Evolutionary conservation across 2,329 filamentous ascomycete species (phyloP).

Genomic region (Phialophora verrucosa): DNA sequence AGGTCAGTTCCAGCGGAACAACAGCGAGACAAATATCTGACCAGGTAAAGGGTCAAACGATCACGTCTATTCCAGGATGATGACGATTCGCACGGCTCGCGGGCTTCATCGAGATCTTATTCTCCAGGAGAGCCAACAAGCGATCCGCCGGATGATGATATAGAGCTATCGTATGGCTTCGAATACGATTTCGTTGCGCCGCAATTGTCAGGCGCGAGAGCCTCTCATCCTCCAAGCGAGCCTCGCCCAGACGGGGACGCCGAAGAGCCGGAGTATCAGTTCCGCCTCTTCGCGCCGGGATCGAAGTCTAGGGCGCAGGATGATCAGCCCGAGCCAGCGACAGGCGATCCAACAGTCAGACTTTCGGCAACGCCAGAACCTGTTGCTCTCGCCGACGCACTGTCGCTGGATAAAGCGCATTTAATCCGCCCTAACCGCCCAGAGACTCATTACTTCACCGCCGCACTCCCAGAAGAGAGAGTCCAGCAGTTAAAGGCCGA

Average conservation of each 20-base stretch:
- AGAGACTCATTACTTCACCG: slow-evolving; percentile 35
- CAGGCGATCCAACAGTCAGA: slow-evolving; percentile 23
- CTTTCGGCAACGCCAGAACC: slow-evolving; percentile 31
- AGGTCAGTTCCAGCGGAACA: slow-evolving; percentile 19
- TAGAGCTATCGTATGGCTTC: slow-evolving; percentile 32
- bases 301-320: not conserved
- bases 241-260: slow-evolving; percentile 5
- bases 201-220: not conserved
- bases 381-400: slow-evolving; percentile 3
- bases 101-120: slow-evolving; percentile 15
- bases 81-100: slow-evolving; percentile 10
- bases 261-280: slow-evolving; percentile 33
- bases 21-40: not conserved
- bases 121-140: slow-evolving; percentile 1
- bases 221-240: not conserved
- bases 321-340: not conserved
- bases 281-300: slow-evolving; percentile 33
- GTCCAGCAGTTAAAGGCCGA: slow-evolving; percentile 16
- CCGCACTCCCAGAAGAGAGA: slow-evolving; percentile 20
- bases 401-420: slow-evolving; percentile 23
- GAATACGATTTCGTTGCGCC: slow-evolving; percentile 37
- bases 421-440: slow-evolving; percentile 28
- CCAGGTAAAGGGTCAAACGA: slow-evolving; percentile 26
- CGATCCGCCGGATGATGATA: not conserved
- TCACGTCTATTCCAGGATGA: slow-evolving; percentile 24